Conservation (phyloP, 2,329 filamentous ascomycete species). For the Microthyrium microscopicum region DNA sequence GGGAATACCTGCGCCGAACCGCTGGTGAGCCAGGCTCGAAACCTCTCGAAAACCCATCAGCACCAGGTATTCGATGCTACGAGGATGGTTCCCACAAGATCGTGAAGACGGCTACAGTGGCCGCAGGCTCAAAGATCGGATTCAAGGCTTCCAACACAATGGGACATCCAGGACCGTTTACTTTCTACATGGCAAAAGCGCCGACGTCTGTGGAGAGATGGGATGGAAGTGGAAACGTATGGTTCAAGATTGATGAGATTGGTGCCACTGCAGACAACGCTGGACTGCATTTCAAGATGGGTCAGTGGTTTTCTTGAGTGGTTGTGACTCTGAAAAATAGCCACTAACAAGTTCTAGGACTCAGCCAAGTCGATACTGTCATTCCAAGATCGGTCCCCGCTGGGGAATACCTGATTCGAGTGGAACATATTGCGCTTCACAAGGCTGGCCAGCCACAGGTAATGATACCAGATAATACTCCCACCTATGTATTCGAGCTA, state of each 20-base stretch:
- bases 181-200: neutral
- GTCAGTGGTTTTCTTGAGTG: constrained; percentile 3
- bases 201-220: neutral
- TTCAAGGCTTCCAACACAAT: neutral
- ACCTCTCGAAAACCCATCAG: too few relatives aligned
- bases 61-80: too few relatives aligned
- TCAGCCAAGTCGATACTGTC: constrained; percentile 12
- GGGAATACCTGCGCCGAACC: too few relatives aligned
- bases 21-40: too few relatives aligned
- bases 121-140: neutral
- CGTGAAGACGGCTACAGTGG: neutral
- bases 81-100: too few relatives aligned
- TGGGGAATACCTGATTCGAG: constrained; percentile 28
- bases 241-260: constrained; percentile 8
- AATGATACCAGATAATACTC: too few relatives aligned
- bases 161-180: neutral
- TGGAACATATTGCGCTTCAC: constrained; percentile 32
- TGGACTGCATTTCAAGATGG: constrained; percentile 2
- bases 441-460: constrained; percentile 23
- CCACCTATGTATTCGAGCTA: too few relatives aligned
- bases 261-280: constrained; percentile 7
- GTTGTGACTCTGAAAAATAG: too few relatives aligned
- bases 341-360: constrained; percentile 3
- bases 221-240: neutral
- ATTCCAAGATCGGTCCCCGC: constrained; percentile 24